Conservation (phyloP, 345 rosid species). For the Turnera subulata region DNA sequence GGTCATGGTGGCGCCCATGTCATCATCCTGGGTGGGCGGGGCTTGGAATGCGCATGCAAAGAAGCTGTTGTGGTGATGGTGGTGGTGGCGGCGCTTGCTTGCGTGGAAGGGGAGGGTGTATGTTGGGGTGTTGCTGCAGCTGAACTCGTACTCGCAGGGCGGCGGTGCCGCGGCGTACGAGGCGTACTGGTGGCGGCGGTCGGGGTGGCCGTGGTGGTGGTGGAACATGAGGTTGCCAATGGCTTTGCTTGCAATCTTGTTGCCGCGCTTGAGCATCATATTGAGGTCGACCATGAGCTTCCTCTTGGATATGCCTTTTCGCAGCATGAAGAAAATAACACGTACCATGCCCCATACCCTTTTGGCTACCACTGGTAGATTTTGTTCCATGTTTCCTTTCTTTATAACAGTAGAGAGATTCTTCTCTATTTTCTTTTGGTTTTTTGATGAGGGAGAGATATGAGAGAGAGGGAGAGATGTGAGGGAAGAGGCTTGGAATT, state of each 20-base stretch:
- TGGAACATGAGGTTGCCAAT: slow-evolving; percentile 56
- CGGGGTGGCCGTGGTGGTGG: slow-evolving; percentile 35
- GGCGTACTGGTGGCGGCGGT: slow-evolving; percentile 7
- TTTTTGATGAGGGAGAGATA: too few species aligned
- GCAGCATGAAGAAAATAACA: slow-evolving; percentile 59
- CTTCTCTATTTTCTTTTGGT: too few species aligned
- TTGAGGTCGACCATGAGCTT: slow-evolving; percentile 64
- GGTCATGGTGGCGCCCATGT: slow-evolving; percentile 23
- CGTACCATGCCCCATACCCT: slow-evolving; percentile 59
- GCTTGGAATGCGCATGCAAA: slow-evolving; percentile 54
- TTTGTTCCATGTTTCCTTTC: slow-evolving; percentile 42
- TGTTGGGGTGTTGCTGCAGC: slow-evolving; percentile 86
- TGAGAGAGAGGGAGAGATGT: too few species aligned
- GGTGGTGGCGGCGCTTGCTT: slow-evolving; percentile 25
- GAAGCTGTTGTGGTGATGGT: slow-evolving; percentile 42
- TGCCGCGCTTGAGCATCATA: slow-evolving; percentile 74
- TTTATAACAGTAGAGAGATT: too few species aligned
- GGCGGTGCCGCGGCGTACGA: slow-evolving; percentile 12
- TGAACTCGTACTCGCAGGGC: slow-evolving; percentile 72
- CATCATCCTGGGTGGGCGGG: slow-evolving; percentile 59
- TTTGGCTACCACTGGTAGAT: slow-evolving; percentile 46
- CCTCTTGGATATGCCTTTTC: slow-evolving; percentile 59
- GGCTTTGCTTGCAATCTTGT: slow-evolving; percentile 62
- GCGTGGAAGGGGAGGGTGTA: slow-evolving; percentile 44
- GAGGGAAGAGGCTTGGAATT: too few species aligned